Conservation (phyloP, 1,284 basidiomycete species). For the Moesziomyces antarcticus region DNA sequence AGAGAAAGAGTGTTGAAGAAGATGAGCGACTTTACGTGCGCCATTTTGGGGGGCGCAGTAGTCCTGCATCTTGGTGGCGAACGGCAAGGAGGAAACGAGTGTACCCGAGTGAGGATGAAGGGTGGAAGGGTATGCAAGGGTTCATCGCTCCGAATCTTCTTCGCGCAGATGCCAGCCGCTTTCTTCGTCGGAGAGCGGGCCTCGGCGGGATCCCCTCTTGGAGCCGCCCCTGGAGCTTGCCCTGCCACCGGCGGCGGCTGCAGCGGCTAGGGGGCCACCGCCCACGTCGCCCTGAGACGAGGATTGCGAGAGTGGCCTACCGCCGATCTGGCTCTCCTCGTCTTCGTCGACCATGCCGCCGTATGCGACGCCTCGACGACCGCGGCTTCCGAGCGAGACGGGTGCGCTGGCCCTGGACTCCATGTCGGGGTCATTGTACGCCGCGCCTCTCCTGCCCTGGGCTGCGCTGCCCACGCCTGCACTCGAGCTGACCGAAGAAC, state of each 20-base stretch:
- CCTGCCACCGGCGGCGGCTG: constrained; percentile 32
- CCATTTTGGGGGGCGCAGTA: constrained; percentile 3
- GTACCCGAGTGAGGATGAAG: background rate
- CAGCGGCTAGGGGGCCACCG: constrained; percentile 29
- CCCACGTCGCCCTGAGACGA: constrained; percentile 10
- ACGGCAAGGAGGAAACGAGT: background rate
- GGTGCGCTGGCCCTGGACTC: constrained; percentile 38
- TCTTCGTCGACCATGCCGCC: constrained; percentile 45
- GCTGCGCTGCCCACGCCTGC: background rate
- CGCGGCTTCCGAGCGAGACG: constrained; percentile 48
- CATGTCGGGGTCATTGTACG: constrained; percentile 56
- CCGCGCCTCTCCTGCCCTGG: constrained; percentile 50
- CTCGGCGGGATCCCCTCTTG: constrained; percentile 20
- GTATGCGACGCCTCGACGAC: constrained; percentile 52
- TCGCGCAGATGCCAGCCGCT: constrained; percentile 52
- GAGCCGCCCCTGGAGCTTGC: constrained; percentile 18
- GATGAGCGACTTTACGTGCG: constrained; percentile 31
- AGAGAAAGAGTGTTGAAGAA: background rate
- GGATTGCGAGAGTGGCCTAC: constrained; percentile 12
- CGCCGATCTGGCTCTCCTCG: constrained; percentile 37
- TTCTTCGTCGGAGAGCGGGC: constrained; percentile 40
- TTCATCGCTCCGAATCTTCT: constrained; percentile 31
- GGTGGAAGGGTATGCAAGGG: background rate
- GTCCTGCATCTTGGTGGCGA: constrained; percentile 11
- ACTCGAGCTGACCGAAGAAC: constrained; percentile 11